Evolutionary conservation across 2,329 filamentous ascomycete genomes (phyloP), one percentile per base, ranked within the genome.

Genomic region (Fusarium papillatum): DNA sequence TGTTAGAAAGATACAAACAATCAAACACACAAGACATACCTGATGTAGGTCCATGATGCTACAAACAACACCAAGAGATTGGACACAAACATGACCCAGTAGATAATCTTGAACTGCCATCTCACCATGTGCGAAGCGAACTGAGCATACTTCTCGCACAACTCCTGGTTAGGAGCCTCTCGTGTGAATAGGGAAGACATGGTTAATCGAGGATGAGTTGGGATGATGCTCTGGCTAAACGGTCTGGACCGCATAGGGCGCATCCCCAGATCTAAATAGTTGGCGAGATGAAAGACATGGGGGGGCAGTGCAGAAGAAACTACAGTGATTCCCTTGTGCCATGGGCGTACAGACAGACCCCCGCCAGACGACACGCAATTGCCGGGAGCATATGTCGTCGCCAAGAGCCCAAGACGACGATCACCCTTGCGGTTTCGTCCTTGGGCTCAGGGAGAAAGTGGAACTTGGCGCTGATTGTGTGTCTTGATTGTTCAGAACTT

Each of bases 41-140:
- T 82, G 43, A 78, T 85, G 59, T 85, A 87, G 14, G 81, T 78
- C 79, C 84, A 86, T 2, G 87, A 87, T 11, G 85, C 84, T 16
- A 86, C 69, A 64, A 87, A 88, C 31, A 89, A 82, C 19, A 89
- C 78, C 11, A 85, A 60, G 0, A 89, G 74, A 64, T 88, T 88
- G 22, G 83, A 77, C 29, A 84, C 74, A 75, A 89, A 89, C 62
- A 89, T 71, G 14, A 79, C 73, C 87, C 87, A 89, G 80, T 88
- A 89, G 29, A 88, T 80, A 16, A 84, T 76, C 72, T 86, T 85
- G 71, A 88, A 87, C 73, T 88, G 82, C 77, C 81, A 80, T 64
- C 84, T 77, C 14, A 81, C 82, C 71, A 89, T 79, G 69, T 85
- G 79, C 8, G 84, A 80, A 34, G 87, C 86, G 75, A 89, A 89